These are phyloP conservation scores for Neurospora sp. DNA, from an alignment of 495 filamentous ascomycete species.

Conservation along the genomic window DNA sequence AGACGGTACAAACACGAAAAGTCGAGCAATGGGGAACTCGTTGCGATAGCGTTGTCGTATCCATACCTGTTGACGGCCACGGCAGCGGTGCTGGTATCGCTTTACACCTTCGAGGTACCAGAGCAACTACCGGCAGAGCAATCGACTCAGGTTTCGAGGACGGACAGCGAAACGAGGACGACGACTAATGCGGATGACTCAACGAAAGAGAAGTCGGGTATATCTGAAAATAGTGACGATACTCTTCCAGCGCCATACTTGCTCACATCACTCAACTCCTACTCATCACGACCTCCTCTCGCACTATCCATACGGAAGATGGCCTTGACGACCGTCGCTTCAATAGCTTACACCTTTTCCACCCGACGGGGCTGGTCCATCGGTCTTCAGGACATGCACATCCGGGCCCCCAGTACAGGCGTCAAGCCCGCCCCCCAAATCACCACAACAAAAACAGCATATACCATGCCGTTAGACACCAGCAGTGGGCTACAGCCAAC, in stretches of 20 bases:
- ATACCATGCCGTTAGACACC: constrained; percentile 24
- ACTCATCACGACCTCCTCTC: constrained; percentile 68
- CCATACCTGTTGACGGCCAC: constrained; percentile 77
- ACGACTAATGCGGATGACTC: background rate
- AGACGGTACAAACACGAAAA: constrained; percentile 44
- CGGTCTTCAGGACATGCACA: constrained; percentile 77
- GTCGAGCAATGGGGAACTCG: constrained; percentile 55
- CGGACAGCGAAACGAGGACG: background rate
- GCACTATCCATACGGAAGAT: constrained; percentile 65
- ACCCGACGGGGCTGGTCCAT: constrained; percentile 72
- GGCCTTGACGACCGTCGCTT: constrained; percentile 52
- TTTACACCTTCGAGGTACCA: constrained; percentile 53
- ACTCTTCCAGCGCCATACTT: constrained; percentile 38
- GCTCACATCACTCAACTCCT: constrained; percentile 71
- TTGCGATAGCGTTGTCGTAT: constrained; percentile 59
- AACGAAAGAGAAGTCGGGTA: background rate
- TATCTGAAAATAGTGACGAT: background rate
- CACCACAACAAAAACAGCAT: constrained; percentile 34
- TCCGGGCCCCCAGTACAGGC: constrained; percentile 25
- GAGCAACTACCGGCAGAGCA: constrained; percentile 8
- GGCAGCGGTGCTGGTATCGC: constrained; percentile 54
- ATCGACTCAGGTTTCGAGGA: background rate
- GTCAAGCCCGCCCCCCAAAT: constrained; percentile 31
- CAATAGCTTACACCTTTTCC: constrained; percentile 73
- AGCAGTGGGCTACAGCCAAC: constrained; percentile 12